Evolutionary conservation across 2,329 filamentous ascomycete genomes (phyloP).

Genomic region (Penicillium olsonii): DNA sequence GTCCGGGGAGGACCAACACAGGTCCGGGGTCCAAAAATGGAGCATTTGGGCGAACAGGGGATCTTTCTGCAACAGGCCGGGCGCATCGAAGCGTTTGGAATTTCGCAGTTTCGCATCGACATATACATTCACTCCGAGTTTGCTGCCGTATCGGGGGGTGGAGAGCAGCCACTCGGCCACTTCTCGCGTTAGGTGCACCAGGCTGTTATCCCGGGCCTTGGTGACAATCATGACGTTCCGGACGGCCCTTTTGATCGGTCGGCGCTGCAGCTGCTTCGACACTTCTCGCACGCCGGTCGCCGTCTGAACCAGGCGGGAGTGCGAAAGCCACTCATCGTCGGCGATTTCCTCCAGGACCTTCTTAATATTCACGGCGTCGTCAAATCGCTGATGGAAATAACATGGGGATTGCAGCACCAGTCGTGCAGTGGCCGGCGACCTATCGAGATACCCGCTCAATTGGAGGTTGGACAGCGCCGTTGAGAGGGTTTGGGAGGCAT

Average conservation of each 20-base stretch:
- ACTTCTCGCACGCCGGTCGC: conserved; percentile 94
- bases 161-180: conserved; percentile 83
- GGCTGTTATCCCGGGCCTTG: conserved; percentile 91
- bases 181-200: conserved; percentile 86
- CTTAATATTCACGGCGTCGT: conserved; percentile 91
- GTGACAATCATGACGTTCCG: conserved; percentile 98
- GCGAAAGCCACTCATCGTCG: conserved; percentile 83
- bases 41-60: conserved; percentile 79
- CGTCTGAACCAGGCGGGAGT: conserved; percentile 91
- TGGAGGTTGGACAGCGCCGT: conserved; percentile 57
- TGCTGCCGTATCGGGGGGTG: conserved; percentile 84
- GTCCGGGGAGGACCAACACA: conserved; percentile 92
- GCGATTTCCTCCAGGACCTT: conserved; percentile 93
- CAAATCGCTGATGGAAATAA: conserved; percentile 97
- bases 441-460: conserved; percentile 43
- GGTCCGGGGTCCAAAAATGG: conserved; percentile 92
- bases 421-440: conserved; percentile 46
- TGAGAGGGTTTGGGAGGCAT: conserved; percentile 63
- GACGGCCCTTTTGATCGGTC: conserved; percentile 88
- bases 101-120: conserved; percentile 93
- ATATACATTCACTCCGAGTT: conserved; percentile 93
- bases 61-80: conserved; percentile 71
- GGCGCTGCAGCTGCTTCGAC: conserved; percentile 88
- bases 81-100: conserved; percentile 83
- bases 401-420: conserved; percentile 85